Conservation (phyloP, 2,329 filamentous ascomycete genomes). For the Neopestalotiopsis sp. region DNA sequence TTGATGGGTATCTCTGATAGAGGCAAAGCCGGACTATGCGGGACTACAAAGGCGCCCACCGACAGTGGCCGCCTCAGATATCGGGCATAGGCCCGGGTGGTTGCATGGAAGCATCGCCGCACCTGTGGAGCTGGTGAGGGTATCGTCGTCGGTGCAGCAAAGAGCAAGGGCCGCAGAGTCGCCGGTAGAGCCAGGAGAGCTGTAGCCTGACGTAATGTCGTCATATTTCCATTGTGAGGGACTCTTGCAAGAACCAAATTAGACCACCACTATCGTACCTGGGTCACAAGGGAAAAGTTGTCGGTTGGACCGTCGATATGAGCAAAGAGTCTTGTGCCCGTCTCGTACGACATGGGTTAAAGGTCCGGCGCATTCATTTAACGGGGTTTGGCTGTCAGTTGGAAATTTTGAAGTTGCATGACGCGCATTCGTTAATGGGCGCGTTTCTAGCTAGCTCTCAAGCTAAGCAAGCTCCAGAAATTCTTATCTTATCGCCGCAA, state of each 20-base stretch:
- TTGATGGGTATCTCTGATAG: slow-evolving; percentile 34
- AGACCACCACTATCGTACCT: not conserved
- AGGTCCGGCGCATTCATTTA: slow-evolving; percentile 12
- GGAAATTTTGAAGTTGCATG: slow-evolving; percentile 11
- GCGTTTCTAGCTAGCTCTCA: not conserved
- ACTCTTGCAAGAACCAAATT: not conserved
- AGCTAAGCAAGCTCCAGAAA: not conserved
- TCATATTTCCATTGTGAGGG: slow-evolving; percentile 15
- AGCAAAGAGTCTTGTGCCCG: not conserved
- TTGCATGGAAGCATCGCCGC: slow-evolving; percentile 16
- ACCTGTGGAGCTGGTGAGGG: not conserved
- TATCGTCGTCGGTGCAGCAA: slow-evolving; percentile 22
- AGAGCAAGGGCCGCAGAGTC: slow-evolving; percentile 31
- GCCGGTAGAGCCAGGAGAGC: slow-evolving; percentile 34
- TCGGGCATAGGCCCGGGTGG: slow-evolving; percentile 6
- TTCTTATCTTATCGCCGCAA: slow-evolving; percentile 15
- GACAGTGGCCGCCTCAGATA: slow-evolving; percentile 25
- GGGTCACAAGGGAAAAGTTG: not conserved
- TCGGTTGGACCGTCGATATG: not conserved
- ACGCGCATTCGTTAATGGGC: not conserved
- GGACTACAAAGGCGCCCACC: slow-evolving; percentile 35
- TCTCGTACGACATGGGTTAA: not conserved
- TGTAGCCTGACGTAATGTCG: slow-evolving; percentile 28
- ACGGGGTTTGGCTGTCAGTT: not conserved
- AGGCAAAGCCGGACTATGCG: slow-evolving; percentile 30